A percentile compares a stretch with the other conserved stretches of the same genome.
These are phyloP conservation scores for Microdochium trichocladiopsis DNA, from an alignment of 2,329 filamentous ascomycete genomes.

Conservation along the genomic window DNA sequence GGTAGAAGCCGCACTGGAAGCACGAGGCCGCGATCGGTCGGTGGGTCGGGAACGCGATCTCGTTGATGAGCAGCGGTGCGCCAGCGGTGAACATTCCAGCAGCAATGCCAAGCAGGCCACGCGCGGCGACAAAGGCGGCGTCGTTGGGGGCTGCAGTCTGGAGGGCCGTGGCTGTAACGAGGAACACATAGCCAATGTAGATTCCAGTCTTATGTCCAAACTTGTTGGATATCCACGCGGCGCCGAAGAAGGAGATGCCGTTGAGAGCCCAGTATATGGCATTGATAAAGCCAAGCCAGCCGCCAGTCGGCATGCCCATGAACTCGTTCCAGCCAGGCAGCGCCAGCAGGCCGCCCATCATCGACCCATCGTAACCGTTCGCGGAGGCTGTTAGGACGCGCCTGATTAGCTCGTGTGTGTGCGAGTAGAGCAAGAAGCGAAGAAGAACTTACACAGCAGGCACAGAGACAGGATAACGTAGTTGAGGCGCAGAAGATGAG, in stretches of 20 bases:
- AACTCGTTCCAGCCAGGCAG: conserved; percentile 21
- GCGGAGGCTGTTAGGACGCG: conserved; percentile 8
- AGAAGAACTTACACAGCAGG: conserved; percentile 2
- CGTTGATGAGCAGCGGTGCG: conserved; percentile 30
- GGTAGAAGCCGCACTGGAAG: conserved; percentile 22
- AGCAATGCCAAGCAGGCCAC: conserved; percentile 26
- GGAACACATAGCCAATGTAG: conserved; percentile 22
- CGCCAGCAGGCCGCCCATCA: conserved; percentile 22
- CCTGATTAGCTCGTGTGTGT: too few species aligned
- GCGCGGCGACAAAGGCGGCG: conserved; percentile 22
- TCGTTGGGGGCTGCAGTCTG: conserved; percentile 19
- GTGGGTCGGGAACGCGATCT: conserved; percentile 33
- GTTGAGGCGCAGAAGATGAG: not conserved
- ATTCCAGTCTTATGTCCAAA: conserved; percentile 24
- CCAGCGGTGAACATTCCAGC: conserved; percentile 22
- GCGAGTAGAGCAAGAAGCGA: too few species aligned
- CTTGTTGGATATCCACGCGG: conserved; percentile 22
- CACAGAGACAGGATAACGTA: conserved; percentile 1
- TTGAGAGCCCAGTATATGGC: conserved; percentile 19
- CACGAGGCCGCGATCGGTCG: conserved; percentile 23
- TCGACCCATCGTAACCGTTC: conserved; percentile 8
- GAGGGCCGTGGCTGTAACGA: conserved; percentile 17
- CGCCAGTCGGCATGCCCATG: conserved; percentile 8
- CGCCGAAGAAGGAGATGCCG: conserved; percentile 17
- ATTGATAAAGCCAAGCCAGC: conserved; percentile 20